Conservation (phyloP, 257 asterid genomes). For the Eustoma russellianum region DNA sequence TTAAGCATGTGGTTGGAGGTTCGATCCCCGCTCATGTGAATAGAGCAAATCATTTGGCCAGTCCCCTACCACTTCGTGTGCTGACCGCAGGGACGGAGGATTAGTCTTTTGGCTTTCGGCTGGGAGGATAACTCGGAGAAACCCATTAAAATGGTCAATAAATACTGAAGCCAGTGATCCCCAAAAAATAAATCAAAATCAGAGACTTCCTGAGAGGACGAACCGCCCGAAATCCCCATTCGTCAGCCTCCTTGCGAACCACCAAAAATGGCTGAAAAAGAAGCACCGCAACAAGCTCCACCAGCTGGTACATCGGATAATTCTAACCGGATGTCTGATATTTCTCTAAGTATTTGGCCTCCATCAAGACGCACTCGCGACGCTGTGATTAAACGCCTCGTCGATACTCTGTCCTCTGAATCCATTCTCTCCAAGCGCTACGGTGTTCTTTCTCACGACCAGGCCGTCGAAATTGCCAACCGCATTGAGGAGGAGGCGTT, state of each 20-base stretch:
- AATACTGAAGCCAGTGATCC: too few species aligned
- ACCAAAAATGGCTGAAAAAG: constrained; percentile 27
- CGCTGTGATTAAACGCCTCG: constrained; percentile 61
- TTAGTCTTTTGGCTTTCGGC: too few species aligned
- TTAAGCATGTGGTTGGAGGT: too few species aligned
- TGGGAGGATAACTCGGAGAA: too few species aligned
- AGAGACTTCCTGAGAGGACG: not conserved
- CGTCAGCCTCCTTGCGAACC: constrained; percentile 1
- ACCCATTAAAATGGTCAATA: too few species aligned
- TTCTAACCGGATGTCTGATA: constrained; percentile 8
- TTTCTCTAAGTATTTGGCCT: constrained; percentile 86
- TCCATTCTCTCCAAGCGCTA: constrained; percentile 76
- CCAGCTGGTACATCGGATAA: constrained; percentile 2
- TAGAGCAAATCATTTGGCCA: too few species aligned
- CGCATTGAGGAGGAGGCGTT: constrained; percentile 71
- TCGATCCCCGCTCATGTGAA: too few species aligned
- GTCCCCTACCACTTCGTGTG: too few species aligned
- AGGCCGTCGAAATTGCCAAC: constrained; percentile 55
- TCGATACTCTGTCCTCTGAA: constrained; percentile 65
- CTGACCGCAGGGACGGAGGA: too few species aligned
- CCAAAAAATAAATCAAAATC: not conserved
- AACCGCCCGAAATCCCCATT: constrained; percentile 12
- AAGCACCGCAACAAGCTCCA: constrained; percentile 6
- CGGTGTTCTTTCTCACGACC: constrained; percentile 64
- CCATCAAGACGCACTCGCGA: constrained; percentile 84